Base-by-base conservation (phyloP, 2,329 filamentous ascomycete species). In the Fusarium sublunatum region DNA sequence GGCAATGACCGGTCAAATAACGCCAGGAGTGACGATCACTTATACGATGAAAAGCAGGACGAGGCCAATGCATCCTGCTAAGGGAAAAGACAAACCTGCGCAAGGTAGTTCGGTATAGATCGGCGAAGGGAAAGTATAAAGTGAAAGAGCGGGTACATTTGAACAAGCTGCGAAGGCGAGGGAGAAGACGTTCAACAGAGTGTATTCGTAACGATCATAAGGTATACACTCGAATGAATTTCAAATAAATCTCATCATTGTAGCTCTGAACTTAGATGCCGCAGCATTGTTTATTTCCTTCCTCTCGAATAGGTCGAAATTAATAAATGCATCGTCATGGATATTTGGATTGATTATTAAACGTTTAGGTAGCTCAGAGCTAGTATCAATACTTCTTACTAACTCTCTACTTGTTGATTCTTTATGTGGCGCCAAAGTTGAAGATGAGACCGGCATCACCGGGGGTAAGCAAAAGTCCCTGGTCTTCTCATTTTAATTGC, bases 1-100 rank as follows among this genome's bases (percentile, higher is more conserved):
- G 91, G 91, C 12, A 93, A 91, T 65, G 89, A 92, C 57, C 88
- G 86, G 75, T 79, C 78, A n/a, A 75, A 71, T 55, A 74, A 73
- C 52, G 59, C 58, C 32, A 45, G 76, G 75, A 45, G 69, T 61
- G 46, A 75, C 74, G 79, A 81, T 15, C 79, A 77, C 35, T 79
- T 78, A 11, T 79, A 78, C 5, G 79, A 80, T 19, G 78, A 78
- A 4, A 77, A 79, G 3, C 76, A 77, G 2, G 76, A 77, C 11
- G 75, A 65, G 6, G 53, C 43, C 15, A 54, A 63, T 1, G 32
- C 35, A 13, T 48, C 63, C n/a, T 52, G 58, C 7, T 58, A 65
- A 11, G 57, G 61, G 31, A 69, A 63, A 43, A 64, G 51, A 39
- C 59, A 32, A 19, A 44, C 19, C 10, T 44, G 15, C 41, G 28